Base-by-base conservation (phyloP, 257 asterid species). In the Salvia rosmarinus region DNA sequence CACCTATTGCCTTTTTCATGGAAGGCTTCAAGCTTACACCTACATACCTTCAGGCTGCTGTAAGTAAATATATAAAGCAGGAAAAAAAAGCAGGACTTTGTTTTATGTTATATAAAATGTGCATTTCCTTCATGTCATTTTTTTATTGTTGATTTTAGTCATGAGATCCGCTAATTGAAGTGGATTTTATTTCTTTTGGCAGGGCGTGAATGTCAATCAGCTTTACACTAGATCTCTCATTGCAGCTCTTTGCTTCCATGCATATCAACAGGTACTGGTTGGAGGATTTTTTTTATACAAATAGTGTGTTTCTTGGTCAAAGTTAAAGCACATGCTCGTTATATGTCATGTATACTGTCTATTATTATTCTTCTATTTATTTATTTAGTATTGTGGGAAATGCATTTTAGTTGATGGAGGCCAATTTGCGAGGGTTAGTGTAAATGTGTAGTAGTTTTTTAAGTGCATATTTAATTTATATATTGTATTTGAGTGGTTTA, bases 161-260 rank as follows among this genome's bases (percentile, higher is more conserved):
- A 43, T 58, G 72, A 63, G 49, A 20, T 52, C 67, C 64, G 21
- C 14, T 44, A 13, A 35, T 25, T 32, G 16, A 43, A 58, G 16
- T 71, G 9, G 6, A 5, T 67, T 50, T 23, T 37, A 9, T 67
- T 83, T 59, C 51, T 30, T 0, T 72, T 71, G 19, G 69, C 86
- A 90, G 98, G 96, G 97, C 37, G 35, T 89, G 80, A 84, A 90
- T 79, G 85, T 90, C 80, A 84, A 79, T 52, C 92, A 90, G 81
- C 67, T 90, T 9, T 87, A 81, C 90, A 80, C 84, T 35, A 85
- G 89, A 69, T 90, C 97, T n/a, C 83, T 93, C 72, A 7, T 93
- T 46, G 96, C 96, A 70, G 98, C 97, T 66, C 94, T 90, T 50
- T 87, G 97, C 94, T 93, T 93, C 92, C 98, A 93, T 81, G 98